Conservation (phyloP, 2,329 filamentous ascomycete species). For the Epichloe gansuensis region DNA sequence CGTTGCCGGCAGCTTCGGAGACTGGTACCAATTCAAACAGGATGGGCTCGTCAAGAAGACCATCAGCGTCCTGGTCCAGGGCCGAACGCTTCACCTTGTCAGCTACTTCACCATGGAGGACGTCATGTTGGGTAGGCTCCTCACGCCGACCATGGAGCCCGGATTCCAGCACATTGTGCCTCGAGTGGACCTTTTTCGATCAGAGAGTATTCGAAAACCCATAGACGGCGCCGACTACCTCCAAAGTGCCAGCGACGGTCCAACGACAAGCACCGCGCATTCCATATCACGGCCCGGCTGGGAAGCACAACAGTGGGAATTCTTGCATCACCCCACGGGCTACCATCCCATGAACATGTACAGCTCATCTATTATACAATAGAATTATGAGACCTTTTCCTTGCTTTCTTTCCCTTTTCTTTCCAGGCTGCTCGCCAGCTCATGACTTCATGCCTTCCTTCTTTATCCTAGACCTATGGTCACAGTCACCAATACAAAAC, state of each 20-base stretch:
- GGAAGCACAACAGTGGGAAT: constrained; percentile 4
- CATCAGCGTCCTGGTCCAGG: constrained; percentile 63
- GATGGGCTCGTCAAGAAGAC: constrained; percentile 83
- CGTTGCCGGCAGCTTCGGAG: constrained; percentile 60
- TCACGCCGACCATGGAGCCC: background rate
- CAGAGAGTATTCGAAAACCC: constrained; percentile 3
- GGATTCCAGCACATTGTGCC: constrained; percentile 1
- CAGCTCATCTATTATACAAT: background rate
- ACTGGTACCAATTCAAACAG: constrained; percentile 76
- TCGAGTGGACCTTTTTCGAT: constrained; percentile 2
- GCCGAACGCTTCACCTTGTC: constrained; percentile 70
- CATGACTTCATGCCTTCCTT: background rate
- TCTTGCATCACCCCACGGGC: background rate
- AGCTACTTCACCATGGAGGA: constrained; percentile 79
- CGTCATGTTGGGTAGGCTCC: constrained; percentile 2
- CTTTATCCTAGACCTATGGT: background rate
- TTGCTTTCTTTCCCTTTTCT: background rate
- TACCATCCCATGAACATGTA: constrained; percentile 3
- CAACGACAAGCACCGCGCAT: background rate
- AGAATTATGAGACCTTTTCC: background rate
- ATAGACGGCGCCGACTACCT: constrained; percentile 2
- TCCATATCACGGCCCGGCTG: background rate
- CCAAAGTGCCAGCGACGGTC: background rate
- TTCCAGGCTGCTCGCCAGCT: background rate
- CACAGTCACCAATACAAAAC: no score